Conservation (phyloP, 2,329 filamentous ascomycete genomes). For the Fusarium staphyleae region DNA sequence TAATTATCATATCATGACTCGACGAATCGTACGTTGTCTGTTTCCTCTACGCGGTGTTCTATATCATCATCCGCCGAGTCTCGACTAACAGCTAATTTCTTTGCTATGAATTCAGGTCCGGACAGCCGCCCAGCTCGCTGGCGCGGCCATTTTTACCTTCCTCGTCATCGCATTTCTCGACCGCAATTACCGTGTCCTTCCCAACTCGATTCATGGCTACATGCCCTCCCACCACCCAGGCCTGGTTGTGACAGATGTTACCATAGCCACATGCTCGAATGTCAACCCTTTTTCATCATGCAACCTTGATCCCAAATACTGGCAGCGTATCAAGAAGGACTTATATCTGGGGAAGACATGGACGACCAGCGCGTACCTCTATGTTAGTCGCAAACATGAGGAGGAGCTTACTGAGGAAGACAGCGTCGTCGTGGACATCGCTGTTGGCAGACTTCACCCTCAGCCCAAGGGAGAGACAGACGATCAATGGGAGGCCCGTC, state of each 20-base stretch:
- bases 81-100: constrained; percentile 11
- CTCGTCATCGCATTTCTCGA: constrained; percentile 83
- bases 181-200: constrained; percentile 85
- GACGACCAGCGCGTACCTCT: constrained; percentile 79
- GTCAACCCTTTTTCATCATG: constrained; percentile 79
- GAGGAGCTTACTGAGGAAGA: constrained; percentile 79
- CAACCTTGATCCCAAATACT: constrained; percentile 72
- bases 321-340: constrained; percentile 90
- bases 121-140: constrained; percentile 77
- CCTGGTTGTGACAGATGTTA: constrained; percentile 85
- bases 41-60: neutral
- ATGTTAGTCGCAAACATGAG: constrained; percentile 84
- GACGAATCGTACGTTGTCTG: constrained; percentile 46
- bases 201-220: constrained; percentile 83
- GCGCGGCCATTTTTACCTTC: constrained; percentile 70
- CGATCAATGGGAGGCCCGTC: constrained; percentile 78
- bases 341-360: constrained; percentile 79
- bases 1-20: constrained; percentile 44
- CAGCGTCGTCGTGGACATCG: constrained; percentile 80
- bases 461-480: constrained; percentile 54
- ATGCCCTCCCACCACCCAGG: constrained; percentile 86
- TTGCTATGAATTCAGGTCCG: constrained; percentile 54
- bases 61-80: too few relatives aligned
- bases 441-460: constrained; percentile 76
- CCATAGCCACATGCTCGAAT: constrained; percentile 76